phyloP scores from a whole-genome alignment of 2,329 filamentous ascomycete genomes.

The Nigrospora osmanthi region DNA sequence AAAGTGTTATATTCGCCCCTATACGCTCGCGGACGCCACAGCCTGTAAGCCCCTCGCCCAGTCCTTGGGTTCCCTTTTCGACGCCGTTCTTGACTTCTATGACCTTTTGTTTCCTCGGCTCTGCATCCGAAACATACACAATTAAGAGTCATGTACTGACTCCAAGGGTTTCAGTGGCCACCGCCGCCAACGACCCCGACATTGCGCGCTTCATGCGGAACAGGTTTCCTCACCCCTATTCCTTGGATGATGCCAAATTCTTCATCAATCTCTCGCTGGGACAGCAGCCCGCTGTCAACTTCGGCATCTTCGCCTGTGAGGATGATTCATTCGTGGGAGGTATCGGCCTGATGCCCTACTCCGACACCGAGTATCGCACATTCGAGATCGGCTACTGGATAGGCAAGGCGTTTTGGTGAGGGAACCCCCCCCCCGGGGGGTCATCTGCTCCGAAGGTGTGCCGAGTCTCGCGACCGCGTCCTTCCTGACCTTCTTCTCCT shows the following conservation, averaged over 20 bases:
- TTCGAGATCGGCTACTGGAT: conserved; percentile 44
- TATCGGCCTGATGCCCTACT: conserved; percentile 27
- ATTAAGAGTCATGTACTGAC: too few relatives aligned
- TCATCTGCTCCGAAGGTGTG: too few relatives aligned
- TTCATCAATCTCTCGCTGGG: conserved; percentile 23
- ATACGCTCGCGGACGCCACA: conserved; percentile 27
- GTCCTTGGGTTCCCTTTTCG: too few relatives aligned
- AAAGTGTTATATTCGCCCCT: conserved; percentile 31
- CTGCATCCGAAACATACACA: too few relatives aligned
- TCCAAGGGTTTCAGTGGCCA: conserved; percentile 10
- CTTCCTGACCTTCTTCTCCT: too few relatives aligned
- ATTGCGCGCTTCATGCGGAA: conserved; percentile 32
- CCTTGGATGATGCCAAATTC: conserved; percentile 25
- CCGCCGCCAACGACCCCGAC: conserved; percentile 27
- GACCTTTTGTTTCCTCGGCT: too few relatives aligned
- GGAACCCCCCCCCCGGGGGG: too few relatives aligned
- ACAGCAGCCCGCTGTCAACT: conserved; percentile 17
- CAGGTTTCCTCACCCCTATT: conserved; percentile 39
- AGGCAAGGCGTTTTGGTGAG: conserved; percentile 27
- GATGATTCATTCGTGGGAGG: conserved; percentile 27
- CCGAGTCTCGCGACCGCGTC: too few relatives aligned
- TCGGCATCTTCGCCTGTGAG: conserved; percentile 23
- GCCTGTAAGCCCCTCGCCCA: not conserved
- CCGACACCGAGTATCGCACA: conserved; percentile 31
- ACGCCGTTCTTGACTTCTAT: too few relatives aligned